These are phyloP conservation scores for Lipomyces lipofer DNA, from an alignment of 805 yeast genomes.

Conservation along the genomic window DNA sequence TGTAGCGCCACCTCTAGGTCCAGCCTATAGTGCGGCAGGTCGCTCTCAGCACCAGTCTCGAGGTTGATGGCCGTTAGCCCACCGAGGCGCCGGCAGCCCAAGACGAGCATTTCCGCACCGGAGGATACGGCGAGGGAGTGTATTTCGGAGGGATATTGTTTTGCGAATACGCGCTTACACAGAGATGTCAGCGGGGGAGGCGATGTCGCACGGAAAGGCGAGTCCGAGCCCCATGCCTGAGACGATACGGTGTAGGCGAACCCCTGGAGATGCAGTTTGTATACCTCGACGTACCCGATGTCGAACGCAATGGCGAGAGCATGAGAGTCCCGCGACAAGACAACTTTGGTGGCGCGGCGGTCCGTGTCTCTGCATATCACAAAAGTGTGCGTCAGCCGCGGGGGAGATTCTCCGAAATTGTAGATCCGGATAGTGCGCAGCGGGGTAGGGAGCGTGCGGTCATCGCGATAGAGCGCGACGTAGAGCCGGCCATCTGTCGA, in stretches of 20 bases:
- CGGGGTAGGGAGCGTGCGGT: conserved; percentile 14
- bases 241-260: not conserved
- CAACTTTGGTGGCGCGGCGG: conserved; percentile 16
- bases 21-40: conserved; percentile 33
- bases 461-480: conserved; percentile 12
- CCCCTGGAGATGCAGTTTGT: conserved; percentile 12
- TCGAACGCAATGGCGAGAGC: conserved; percentile 23
- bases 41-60: conserved; percentile 24
- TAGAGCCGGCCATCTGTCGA: conserved; percentile 25
- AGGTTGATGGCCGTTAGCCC: conserved; percentile 30
- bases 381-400: conserved; percentile 6
- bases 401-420: conserved; percentile 1
- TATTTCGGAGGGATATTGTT: conserved; percentile 31
- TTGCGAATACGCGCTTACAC: conserved; percentile 16
- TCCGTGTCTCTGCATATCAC: conserved; percentile 5
- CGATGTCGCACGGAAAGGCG: not conserved
- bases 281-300: conserved; percentile 29
- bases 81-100: conserved; percentile 32
- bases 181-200: not conserved
- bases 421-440: conserved; percentile 22
- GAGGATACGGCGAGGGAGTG: conserved; percentile 28
- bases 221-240: not conserved
- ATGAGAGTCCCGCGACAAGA: conserved; percentile 16
- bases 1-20: conserved; percentile 21
- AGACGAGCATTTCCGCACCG: conserved; percentile 26